phyloP scores from a whole-genome alignment of 768 basidiomycete species.

The Clitopilus hobsonii region DNA sequence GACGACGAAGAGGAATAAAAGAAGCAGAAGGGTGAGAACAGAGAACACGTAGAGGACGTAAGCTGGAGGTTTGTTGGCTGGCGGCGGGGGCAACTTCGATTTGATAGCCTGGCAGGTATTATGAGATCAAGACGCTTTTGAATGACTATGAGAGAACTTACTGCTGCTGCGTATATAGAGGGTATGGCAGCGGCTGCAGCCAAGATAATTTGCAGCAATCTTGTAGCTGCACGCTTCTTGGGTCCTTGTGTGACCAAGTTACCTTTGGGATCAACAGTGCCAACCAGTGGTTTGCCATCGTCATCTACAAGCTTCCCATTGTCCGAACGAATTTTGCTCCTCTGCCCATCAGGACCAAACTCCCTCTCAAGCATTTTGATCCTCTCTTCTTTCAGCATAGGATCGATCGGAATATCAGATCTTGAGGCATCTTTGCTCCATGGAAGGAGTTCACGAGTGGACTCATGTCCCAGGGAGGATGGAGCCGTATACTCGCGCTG shows the following conservation, averaged over 20 bases:
- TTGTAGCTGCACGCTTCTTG: constrained; percentile 45
- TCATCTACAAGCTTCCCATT: constrained; percentile 29
- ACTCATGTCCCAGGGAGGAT: constrained; percentile 34
- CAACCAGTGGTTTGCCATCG: constrained; percentile 47
- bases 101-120: constrained; percentile 44
- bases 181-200: constrained; percentile 49
- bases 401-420: constrained; percentile 36
- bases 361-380: constrained; percentile 69
- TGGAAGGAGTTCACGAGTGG: constrained; percentile 42
- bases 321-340: constrained; percentile 22
- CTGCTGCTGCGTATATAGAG: constrained; percentile 59
- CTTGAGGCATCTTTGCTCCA: constrained; percentile 49
- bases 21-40: constrained; percentile 42
- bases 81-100: constrained; percentile 42
- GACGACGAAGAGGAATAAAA: constrained; percentile 53
- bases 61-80: constrained; percentile 45
- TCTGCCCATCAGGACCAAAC: constrained; percentile 41
- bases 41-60: constrained; percentile 57
- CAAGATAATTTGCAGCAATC: constrained; percentile 45
- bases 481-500: constrained; percentile 26
- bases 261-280: constrained; percentile 55
- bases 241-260: constrained; percentile 60
- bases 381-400: constrained; percentile 60
- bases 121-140: constrained; percentile 6
- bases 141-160: constrained; percentile 26